Evolutionary conservation across 306 rosid species (phyloP), one percentile per base, ranked within the genome.

Genomic region (Neltuma alba): DNA sequence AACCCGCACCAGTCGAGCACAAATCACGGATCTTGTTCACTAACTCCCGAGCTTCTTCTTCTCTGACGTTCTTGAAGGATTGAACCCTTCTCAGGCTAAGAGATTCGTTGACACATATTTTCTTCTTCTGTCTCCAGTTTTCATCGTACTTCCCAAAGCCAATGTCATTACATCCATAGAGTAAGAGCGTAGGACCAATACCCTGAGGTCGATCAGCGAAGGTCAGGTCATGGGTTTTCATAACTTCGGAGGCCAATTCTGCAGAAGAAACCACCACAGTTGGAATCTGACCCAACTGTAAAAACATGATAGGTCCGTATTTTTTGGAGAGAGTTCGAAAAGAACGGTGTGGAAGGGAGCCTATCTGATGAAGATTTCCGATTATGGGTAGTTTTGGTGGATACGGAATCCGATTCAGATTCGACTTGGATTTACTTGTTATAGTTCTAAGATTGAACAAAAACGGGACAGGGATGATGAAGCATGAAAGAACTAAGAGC

Each of bases 351-450:
- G 80, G 89, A 0, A 79, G 80, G 25, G 72, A 20, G 0, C 89
- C 89, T 58, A 86, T 23, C 20, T 80, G 86, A 11, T 86, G 89
- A 41, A 86, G 80, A 15, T 86, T 83, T 10, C 89, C 86, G 2
- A 86, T 83, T 54, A 86, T 0, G 0, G 85, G 87, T 6, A 86
- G 78, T 44, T 83, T 83, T 52, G 85, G 87, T 41, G 87, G 79
- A 5, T 48, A 84, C 36, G 84, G 87, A 20, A 80, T 79, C 3
- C 42, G 23, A 62, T 70, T 84, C 11, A 70, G 30, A 62, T 76
- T 84, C 5, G 40, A 34, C 72, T 83, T 83, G 67, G 80, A 31
- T 83, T 33, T 82, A 64, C 5, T 16, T 12, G 18, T 28, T 30
- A 27, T 62, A 6, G 20, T 54, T 40, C 63, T 20, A 1, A 66